These are phyloP conservation scores for Endoconidiophora laricicola DNA, from an alignment of 2,329 filamentous ascomycete genomes.

Conservation along the genomic window DNA sequence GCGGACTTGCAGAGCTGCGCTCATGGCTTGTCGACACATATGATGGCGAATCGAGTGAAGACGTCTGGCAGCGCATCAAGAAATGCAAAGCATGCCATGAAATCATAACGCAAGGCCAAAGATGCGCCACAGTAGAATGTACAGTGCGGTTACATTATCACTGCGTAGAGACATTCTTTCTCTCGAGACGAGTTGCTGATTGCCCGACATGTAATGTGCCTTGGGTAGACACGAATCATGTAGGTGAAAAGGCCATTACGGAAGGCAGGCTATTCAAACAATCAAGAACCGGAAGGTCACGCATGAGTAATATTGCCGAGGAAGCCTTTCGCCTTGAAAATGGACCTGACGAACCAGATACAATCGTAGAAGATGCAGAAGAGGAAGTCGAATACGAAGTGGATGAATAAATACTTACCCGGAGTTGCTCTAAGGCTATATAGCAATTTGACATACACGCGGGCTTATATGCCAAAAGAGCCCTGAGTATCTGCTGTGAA, in stretches of 20 bases:
- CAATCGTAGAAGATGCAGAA: slow-evolving; percentile 16
- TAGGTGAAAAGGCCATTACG: slow-evolving; percentile 41
- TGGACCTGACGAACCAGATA: slow-evolving; percentile 17
- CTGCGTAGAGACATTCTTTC: slow-evolving; percentile 59
- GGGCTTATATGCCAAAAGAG: too few relatives aligned
- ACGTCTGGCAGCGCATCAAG: slow-evolving; percentile 62
- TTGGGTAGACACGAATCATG: slow-evolving; percentile 34
- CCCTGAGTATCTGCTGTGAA: too few relatives aligned
- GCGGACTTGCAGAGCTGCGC: slow-evolving; percentile 70
- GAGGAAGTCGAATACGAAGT: slow-evolving; percentile 18
- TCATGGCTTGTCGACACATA: slow-evolving; percentile 78
- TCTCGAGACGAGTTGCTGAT: slow-evolving; percentile 39
- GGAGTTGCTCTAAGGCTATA: too few relatives aligned
- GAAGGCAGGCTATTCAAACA: slow-evolving; percentile 32
- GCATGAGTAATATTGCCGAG: slow-evolving; percentile 21
- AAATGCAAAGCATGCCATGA: slow-evolving; percentile 78
- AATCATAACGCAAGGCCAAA: slow-evolving; percentile 69
- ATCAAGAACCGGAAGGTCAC: slow-evolving; percentile 21
- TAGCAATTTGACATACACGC: too few relatives aligned
- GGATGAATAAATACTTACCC: not conserved
- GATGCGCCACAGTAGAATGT: slow-evolving; percentile 56
- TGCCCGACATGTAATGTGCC: slow-evolving; percentile 45
- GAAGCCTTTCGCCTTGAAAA: slow-evolving; percentile 20
- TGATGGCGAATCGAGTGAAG: slow-evolving; percentile 42
- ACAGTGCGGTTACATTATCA: slow-evolving; percentile 56